phyloP scores from a whole-genome alignment of 1,284 basidiomycete species.

The Flammula alnicola region DNA sequence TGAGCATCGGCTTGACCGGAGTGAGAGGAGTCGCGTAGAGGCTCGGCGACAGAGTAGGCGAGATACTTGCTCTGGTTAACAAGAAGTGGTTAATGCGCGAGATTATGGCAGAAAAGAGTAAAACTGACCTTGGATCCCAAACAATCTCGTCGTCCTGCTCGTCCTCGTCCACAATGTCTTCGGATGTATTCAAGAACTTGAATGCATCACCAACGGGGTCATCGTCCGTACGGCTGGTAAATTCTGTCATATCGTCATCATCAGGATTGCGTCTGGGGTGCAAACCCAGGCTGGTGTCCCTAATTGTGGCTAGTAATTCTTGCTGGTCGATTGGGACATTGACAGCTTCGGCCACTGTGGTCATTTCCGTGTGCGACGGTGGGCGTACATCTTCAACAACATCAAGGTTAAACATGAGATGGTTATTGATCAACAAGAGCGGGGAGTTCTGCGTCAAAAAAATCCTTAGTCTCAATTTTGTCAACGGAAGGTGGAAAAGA shows the following conservation, averaged over 20 bases:
- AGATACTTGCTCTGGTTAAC: slow-evolving; percentile 37
- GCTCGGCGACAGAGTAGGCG: slow-evolving; percentile 35
- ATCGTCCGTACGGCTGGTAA: slow-evolving; percentile 73
- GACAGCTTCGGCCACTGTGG: slow-evolving; percentile 2
- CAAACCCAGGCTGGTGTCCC: slow-evolving; percentile 20
- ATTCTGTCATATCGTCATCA: slow-evolving; percentile 73
- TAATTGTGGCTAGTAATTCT: slow-evolving; percentile 29
- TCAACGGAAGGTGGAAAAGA: background rate
- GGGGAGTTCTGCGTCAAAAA: slow-evolving; percentile 44
- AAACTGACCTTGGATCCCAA: slow-evolving; percentile 60
- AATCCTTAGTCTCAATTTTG: slow-evolving; percentile 10
- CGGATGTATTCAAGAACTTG: slow-evolving; percentile 53
- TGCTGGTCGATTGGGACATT: slow-evolving; percentile 23
- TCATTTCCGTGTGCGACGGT: slow-evolving; percentile 16
- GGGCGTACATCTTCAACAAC: slow-evolving; percentile 34
- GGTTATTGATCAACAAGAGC: slow-evolving; percentile 39
- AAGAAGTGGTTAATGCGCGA: slow-evolving; percentile 18
- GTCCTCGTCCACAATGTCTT: slow-evolving; percentile 44
- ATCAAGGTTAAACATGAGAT: slow-evolving; percentile 33
- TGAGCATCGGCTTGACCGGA: slow-evolving; percentile 33
- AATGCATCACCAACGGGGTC: slow-evolving; percentile 84
- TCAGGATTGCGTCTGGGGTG: slow-evolving; percentile 42
- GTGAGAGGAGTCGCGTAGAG: slow-evolving; percentile 32
- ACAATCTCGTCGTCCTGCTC: slow-evolving; percentile 67
- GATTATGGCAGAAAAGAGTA: background rate